Conservation (phyloP, 345 rosid genomes). For the Lagerstroemia speciosa region DNA sequence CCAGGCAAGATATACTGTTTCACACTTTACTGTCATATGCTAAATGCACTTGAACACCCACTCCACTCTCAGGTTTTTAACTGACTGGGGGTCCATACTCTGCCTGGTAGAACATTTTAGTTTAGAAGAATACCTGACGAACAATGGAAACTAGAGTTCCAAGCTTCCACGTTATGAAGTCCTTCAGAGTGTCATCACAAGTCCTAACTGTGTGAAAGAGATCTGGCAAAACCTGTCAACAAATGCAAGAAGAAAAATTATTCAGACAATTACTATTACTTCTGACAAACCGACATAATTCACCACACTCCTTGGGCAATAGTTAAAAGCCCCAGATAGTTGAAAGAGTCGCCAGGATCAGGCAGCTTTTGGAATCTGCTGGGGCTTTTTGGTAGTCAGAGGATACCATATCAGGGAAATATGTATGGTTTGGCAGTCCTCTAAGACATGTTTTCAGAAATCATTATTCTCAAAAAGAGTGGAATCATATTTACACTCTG, state of each 20-base stretch:
- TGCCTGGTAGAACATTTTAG: constrained; percentile 6
- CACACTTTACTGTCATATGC: background rate
- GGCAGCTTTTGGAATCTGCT: background rate
- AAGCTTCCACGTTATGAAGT: constrained; percentile 97
- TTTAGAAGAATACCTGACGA: constrained; percentile 67
- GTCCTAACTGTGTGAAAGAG: constrained; percentile 86
- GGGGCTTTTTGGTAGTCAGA: background rate
- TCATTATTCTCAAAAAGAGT: background rate
- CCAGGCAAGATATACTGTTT: background rate
- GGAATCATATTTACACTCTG: background rate
- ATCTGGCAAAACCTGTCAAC: constrained; percentile 80
- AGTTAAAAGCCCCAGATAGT: background rate
- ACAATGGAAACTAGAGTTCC: constrained; percentile 94
- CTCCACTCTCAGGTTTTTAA: too few relatives aligned
- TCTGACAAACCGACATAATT: background rate
- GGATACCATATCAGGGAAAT: background rate
- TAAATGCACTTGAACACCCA: background rate
- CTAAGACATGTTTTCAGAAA: background rate
- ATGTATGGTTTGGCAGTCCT: background rate
- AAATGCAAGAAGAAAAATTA: background rate
- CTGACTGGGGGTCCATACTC: too few relatives aligned
- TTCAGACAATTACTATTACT: background rate
- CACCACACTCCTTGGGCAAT: background rate
- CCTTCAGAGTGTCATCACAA: constrained; percentile 88
- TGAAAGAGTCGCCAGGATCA: background rate